These are phyloP conservation scores for Tothia fuscella DNA, from an alignment of 2,329 filamentous ascomycete genomes.

Conservation along the genomic window DNA sequence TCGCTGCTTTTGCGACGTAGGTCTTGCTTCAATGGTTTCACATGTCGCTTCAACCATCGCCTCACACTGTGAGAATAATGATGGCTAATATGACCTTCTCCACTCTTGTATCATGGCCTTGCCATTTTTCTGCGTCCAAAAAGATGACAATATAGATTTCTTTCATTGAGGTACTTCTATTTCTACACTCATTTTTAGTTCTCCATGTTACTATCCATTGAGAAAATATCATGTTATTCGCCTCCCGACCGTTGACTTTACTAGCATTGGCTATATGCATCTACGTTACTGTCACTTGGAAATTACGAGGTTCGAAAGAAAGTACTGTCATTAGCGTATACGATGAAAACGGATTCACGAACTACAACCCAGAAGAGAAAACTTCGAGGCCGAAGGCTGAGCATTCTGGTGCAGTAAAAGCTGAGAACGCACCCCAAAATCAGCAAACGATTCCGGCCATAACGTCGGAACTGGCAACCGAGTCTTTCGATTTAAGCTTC, in stretches of 20 bases:
- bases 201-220: too few species aligned
- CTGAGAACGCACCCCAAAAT: neutral
- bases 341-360: constrained; percentile 8
- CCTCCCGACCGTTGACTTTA: constrained; percentile 6
- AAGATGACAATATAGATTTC: too few species aligned
- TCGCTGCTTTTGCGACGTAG: too few species aligned
- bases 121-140: too few species aligned
- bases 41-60: too few species aligned
- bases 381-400: neutral
- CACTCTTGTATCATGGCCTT: too few species aligned
- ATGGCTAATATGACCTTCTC: too few species aligned
- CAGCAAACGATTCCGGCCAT: neutral
- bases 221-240: constrained; percentile 7
- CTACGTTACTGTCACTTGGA: constrained; percentile 7
- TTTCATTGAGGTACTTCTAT: too few species aligned
- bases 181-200: too few species aligned
- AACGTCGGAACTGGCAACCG: neutral
- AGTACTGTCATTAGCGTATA: neutral
- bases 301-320: neutral
- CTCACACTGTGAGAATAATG: too few species aligned
- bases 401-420: constrained; percentile 5
- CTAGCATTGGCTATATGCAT: constrained; percentile 7
- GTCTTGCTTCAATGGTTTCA: too few species aligned
- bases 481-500: neutral
- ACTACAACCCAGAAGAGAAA: neutral